phyloP scores from a whole-genome alignment of 495 filamentous ascomycete genomes.

The Eremomyces bilateralis region DNA sequence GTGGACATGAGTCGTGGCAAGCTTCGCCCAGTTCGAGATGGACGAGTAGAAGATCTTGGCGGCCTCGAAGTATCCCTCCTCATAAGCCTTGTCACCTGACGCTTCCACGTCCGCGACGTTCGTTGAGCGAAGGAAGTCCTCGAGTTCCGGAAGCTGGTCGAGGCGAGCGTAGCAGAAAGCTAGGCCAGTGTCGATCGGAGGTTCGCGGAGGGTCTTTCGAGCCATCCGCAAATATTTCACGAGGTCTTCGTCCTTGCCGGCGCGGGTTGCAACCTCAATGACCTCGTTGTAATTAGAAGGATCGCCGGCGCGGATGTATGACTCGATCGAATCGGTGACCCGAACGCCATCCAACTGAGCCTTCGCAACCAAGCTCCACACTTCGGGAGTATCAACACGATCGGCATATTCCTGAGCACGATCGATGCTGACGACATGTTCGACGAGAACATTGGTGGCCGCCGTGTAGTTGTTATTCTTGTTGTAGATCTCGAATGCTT shows the following conservation, averaged over 20 bases:
- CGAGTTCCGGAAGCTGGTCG: constrained; percentile 77
- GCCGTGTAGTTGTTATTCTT: constrained; percentile 77
- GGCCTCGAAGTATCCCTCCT: constrained; percentile 82
- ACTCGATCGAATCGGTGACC: constrained; percentile 81
- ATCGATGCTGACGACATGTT: constrained; percentile 96
- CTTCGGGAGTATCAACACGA: constrained; percentile 80
- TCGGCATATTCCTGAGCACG: constrained; percentile 93
- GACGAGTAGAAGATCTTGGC: constrained; percentile 97
- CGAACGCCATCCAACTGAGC: constrained; percentile 93
- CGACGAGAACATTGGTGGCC: constrained; percentile 80
- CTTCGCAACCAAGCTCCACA: constrained; percentile 99
- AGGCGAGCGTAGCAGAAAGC: constrained; percentile 86
- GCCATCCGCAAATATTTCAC: constrained; percentile 96
- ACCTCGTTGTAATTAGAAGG: constrained; percentile 88
- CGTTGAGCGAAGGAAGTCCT: constrained; percentile 84
- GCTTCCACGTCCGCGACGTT: constrained; percentile 92
- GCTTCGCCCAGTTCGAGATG: constrained; percentile 99
- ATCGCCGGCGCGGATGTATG: constrained; percentile 88
- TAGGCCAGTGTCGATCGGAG: constrained; percentile 77
- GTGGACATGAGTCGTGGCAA: constrained; percentile 91
- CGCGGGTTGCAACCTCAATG: constrained; percentile 86
- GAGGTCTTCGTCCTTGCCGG: constrained; percentile 94
- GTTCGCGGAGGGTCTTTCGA: constrained; percentile 85
- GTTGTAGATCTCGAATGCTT: constrained; percentile 97
- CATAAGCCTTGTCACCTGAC: constrained; percentile 93